Evolutionary conservation across 192 early-diverging fungal species (phyloP).

Genomic region (Tieghemiomyces parasiticus): DNA sequence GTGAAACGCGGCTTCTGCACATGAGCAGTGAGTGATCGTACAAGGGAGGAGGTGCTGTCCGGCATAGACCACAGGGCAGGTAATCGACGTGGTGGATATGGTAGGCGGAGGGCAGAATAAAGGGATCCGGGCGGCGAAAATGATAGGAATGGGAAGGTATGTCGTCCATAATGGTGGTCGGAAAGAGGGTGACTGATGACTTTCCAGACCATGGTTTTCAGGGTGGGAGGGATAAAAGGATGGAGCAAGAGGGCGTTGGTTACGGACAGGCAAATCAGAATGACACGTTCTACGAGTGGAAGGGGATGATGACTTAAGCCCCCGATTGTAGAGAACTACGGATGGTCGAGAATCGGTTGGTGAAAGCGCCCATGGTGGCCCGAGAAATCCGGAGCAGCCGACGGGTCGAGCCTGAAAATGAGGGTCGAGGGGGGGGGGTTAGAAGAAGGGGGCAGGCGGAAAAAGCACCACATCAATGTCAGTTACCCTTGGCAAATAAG

Average conservation of each 20-base stretch:
- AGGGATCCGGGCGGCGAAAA: background rate
- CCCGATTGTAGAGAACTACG: background rate
- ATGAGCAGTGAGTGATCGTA: too few species aligned
- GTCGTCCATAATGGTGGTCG: background rate
- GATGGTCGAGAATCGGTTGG: background rate
- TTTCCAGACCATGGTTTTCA: background rate
- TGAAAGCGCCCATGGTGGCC: background rate
- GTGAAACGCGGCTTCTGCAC: too few species aligned
- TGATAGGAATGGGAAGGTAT: background rate
- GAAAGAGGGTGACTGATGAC: background rate
- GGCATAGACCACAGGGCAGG: too few species aligned
- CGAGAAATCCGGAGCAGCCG: background rate
- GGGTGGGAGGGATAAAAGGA: background rate
- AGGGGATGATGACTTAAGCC: background rate
- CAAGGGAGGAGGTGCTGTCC: too few species aligned
- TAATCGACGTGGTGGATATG: too few species aligned
- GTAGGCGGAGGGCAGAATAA: too few species aligned
- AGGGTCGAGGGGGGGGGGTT: background rate
- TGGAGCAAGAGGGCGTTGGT: background rate
- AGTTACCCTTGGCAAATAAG: background rate
- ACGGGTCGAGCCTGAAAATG: background rate
- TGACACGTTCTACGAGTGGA: background rate
- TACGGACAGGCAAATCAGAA: background rate
- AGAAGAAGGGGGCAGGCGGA: background rate
- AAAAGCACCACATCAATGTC: background rate